Evolutionary conservation across 306 rosid species (phyloP), one percentile per base, ranked within the genome.

Genomic region (Dalbergia oliveri): DNA sequence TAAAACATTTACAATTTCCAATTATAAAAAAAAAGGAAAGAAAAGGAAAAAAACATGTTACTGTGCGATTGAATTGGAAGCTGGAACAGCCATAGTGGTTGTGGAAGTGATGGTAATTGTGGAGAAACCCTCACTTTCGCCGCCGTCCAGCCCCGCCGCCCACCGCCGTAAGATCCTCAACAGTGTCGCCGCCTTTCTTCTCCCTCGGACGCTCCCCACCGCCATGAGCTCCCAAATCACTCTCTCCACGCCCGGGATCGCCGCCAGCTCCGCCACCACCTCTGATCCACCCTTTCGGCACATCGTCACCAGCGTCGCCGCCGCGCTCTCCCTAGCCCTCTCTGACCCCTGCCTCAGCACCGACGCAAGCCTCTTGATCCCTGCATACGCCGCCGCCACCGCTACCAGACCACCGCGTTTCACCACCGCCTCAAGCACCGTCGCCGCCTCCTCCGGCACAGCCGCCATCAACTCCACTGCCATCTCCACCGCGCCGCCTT

Each of bases 211-310:
- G 3, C 90, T 88, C 33, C 98, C 98, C 19, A 82, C 82, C 41
- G 92, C 97, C 98, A 96, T 93, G 50, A 89, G 72, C 44, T 91
- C 98, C 99, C 99, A 96, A 39, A 87, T 80, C 1, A 91, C 84
- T 73, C 99, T 93, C 79, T 96, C 99, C 21, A 96, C 89, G 5
- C 97, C 97, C 0, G 88, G 50, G 9, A 90, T 60, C 15, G 86
- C 72, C 8, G 90, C 99, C 66, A 96, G 63, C 75, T 93, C 99
- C 3, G 84, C 80, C 84, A 96, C 99, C 87, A 90, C 62, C 53
- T 91, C 97, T 59, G 88, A 80, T 4, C 99, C 98, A 0, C 98
- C 98, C 50, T 96, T 92, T 35, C 99, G 31, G 16, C 98, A 90
- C 71, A 96, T 84, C 0, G 91, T 91, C 19, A 92, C 97, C 0